Evolutionary conservation across 176 grass and related monocot genomes (phyloP), one percentile per base, ranked within the genome.

Genomic region (Oropetium thomaeum): DNA sequence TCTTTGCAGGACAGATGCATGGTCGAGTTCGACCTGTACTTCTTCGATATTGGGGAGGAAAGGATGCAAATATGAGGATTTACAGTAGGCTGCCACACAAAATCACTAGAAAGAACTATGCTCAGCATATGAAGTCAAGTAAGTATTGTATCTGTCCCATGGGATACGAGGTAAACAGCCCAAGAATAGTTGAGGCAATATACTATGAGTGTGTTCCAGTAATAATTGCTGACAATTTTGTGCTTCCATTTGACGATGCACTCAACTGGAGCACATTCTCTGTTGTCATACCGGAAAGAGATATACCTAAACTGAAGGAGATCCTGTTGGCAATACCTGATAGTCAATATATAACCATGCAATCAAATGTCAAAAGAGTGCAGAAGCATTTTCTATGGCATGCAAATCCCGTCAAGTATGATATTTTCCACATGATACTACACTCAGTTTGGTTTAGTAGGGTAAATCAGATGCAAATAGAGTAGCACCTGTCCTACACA

Each of bases 111-210:
- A 89, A 58, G 81, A 91, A 85, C 40, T 93, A 97, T 52, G 61
- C 68, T 22, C 85, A 91, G 68, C 90, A 97, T 82, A 97, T 97
- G 93, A 93, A 97, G 76, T 87, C 83, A 1, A 97, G 86, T 77
- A 97, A 85, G 32, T 97, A 76, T 48, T 97, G 93, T 69, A 87
- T 97, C 55, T 93, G 93, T 33, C 90, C 93, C 0, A 93, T 93
- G 93, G 93, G 93, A 28, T 97, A 97, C 27, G 93, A 97, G 69
- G 93, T 97, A 45, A 97, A 97, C 81, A 93, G 93, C 25, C 93
- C 93, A 5, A 90, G 93, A 32, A 93, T 97, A 37, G 85, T 97
- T 9, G 93, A 93, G 78, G 88, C 94, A 15, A 89, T 97, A 65
- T 91, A 97, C 71, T 89, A 90, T 26, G 93, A 86, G 64, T 97